Conservation (phyloP, 371 early-diverging fungal genomes). For the Dichotomocladium elegans region DNA sequence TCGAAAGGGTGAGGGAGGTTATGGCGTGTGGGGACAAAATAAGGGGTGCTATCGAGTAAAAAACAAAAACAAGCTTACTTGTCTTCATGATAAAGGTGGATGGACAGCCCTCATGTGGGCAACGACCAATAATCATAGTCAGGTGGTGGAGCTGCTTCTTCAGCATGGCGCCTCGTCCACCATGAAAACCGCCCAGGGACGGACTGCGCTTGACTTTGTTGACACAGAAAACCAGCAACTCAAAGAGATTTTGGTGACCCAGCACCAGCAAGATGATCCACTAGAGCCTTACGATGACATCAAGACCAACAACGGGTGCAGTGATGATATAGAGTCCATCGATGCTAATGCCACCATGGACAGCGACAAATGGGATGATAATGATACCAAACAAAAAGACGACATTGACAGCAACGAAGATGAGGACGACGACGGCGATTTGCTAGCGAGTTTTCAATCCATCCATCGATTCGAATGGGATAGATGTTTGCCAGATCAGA, state of each 20-base stretch:
- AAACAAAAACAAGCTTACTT: neutral
- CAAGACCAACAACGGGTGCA: neutral
- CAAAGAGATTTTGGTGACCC: constrained; percentile 34
- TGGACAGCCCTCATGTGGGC: constrained; percentile 97
- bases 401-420: neutral
- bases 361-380: neutral
- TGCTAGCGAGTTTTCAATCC: constrained; percentile 21
- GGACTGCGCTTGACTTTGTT: constrained; percentile 74
- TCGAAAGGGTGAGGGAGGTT: too few relatives aligned
- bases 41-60: too few relatives aligned
- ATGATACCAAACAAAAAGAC: neutral
- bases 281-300: neutral
- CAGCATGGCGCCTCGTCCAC: constrained; percentile 73
- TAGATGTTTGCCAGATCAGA: constrained; percentile 76
- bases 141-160: constrained; percentile 68
- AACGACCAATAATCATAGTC: constrained; percentile 75
- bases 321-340: too few relatives aligned
- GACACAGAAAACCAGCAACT: constrained; percentile 53
- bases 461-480: constrained; percentile 73
- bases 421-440: constrained; percentile 6
- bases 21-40: too few relatives aligned
- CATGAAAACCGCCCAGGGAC: constrained; percentile 65
- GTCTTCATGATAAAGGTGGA: constrained; percentile 64
- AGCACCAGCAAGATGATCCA: neutral
- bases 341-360: neutral